Base-by-base conservation (phyloP, 257 asterid species). In the Oldenlandia corymbosa region DNA sequence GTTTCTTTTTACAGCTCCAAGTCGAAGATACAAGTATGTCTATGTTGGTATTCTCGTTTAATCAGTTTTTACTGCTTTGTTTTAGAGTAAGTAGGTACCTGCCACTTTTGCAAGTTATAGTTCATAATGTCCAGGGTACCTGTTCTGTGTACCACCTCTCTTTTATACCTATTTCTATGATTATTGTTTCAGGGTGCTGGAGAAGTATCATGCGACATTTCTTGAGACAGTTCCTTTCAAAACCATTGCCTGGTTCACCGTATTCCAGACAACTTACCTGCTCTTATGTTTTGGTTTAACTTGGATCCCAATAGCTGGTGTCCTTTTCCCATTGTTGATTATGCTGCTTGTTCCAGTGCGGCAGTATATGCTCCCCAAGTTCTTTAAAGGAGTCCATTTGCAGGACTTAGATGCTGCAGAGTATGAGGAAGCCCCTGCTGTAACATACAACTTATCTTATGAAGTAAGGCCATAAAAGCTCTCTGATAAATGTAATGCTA, bases 271-370 rank as follows among this genome's bases (percentile, higher is more conserved):
- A 9, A 71, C 74, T 58, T 88, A 90, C 82, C 78, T 93, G 80
- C 90, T 93, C 36, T 69, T 86, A 1, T 93, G 99, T 79, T 93
- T 93, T 27, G 99, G 99, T 43, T 52, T 90, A 51, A 93, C 99
- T 8, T 93, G 97, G 99, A 84, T 93, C 58, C 99, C 99, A 10
- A 80, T 88, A 46, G 99, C 99, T 5, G 97, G 99, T 37, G 92
- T 90, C 26, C 90, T 93, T 39, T 93, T 93, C 75, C 99, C 99
- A 3, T 37, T 93, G 71, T 60, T 90, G 84, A 90, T 93, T 69
- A 90, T 93, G 96, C 88, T 90, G 52, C 97, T 93, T 6, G 90
- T 93, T 69, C 97, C 97, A 2, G 95, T 90, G 9, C 75, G 99
- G 28, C 96, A 93, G 70, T 90, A 90, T 72, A 47, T 84, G 28